phyloP scores from a whole-genome alignment of 768 basidiomycete species.

The Serendipita sp. region DNA sequence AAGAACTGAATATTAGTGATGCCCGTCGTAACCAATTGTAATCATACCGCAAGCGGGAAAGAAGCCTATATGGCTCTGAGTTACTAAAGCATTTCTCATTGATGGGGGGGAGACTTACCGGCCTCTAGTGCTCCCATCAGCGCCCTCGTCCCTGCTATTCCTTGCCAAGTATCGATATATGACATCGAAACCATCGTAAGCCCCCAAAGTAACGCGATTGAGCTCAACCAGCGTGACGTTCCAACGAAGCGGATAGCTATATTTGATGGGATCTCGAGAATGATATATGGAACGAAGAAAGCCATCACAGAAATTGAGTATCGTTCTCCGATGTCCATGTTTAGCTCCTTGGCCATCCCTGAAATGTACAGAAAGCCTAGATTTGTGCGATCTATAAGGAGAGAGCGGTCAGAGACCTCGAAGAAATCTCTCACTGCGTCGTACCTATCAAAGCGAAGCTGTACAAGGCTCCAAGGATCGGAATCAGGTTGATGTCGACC shows the following conservation, averaged over 20 bases:
- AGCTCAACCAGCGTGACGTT: background rate
- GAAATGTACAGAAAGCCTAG: background rate
- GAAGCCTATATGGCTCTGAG: background rate
- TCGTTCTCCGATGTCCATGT: background rate
- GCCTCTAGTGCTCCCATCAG: background rate
- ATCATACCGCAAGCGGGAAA: background rate
- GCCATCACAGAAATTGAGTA: background rate
- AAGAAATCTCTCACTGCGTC: background rate
- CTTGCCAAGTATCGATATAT: background rate
- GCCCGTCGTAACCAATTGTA: background rate
- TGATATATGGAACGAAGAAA: background rate
- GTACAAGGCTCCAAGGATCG: slow-evolving; percentile 9
- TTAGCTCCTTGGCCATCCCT: background rate
- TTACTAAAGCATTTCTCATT: background rate
- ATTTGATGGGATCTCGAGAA: background rate
- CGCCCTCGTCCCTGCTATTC: background rate
- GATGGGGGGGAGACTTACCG: background rate
- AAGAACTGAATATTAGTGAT: background rate
- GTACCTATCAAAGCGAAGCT: slow-evolving; percentile 8
- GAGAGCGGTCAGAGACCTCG: background rate
- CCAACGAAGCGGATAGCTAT: background rate
- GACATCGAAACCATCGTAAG: background rate
- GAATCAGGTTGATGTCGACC: slow-evolving; percentile 6
- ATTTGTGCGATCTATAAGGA: background rate
- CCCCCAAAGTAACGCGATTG: background rate